These are phyloP conservation scores for Microthlaspi erraticum DNA, from an alignment of 345 rosid species.

Conservation along the genomic window DNA sequence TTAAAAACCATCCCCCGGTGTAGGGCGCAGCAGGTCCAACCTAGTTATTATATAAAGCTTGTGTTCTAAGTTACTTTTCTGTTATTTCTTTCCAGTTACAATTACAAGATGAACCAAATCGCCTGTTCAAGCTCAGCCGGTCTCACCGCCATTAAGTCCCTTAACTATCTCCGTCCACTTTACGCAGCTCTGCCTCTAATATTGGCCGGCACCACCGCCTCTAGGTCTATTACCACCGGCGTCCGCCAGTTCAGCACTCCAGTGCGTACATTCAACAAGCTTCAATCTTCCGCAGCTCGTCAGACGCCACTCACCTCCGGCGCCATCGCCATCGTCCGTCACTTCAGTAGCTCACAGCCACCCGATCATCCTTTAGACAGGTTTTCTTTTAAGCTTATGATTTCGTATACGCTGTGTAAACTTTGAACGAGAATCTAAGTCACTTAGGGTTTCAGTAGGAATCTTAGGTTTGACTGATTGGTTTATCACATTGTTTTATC, in stretches of 20 bases:
- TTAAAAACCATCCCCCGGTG: too few relatives aligned
- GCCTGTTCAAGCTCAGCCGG: background rate
- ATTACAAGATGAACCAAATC: background rate
- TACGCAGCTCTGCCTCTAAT: slow-evolving; percentile 9
- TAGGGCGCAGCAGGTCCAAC: too few relatives aligned
- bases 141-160: background rate
- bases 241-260: slow-evolving; percentile 18
- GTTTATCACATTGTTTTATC: too few relatives aligned
- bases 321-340: background rate
- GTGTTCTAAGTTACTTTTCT: too few relatives aligned
- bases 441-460: too few relatives aligned
- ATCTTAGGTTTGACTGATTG: too few relatives aligned
- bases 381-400: background rate
- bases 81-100: too few relatives aligned
- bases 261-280: background rate
- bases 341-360: background rate
- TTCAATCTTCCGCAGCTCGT: background rate
- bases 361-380: background rate
- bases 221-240: background rate
- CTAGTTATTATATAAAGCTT: too few relatives aligned
- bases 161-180: slow-evolving; percentile 8
- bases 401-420: background rate
- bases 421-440: too few relatives aligned
- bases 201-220: background rate
- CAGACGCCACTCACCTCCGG: slow-evolving; percentile 4